Evolutionary conservation across 805 yeast species (phyloP).

Genomic region (Sugiyamaella americana): DNA sequence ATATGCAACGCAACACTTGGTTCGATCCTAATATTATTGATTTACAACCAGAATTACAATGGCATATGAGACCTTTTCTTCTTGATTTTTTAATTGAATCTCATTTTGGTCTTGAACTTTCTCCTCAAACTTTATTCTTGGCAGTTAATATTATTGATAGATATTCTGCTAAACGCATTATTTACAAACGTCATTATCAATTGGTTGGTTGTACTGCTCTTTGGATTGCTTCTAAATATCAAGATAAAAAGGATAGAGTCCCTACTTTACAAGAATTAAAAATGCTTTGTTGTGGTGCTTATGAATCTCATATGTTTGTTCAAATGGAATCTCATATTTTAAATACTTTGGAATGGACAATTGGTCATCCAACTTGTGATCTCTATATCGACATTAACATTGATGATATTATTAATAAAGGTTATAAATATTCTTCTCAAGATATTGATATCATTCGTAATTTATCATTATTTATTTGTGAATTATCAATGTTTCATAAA

Average conservation of each 20-base stretch:
- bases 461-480: conserved; percentile 33
- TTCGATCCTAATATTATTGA: conserved; percentile 63
- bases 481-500: conserved; percentile 31
- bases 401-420: conserved; percentile 14
- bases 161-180: conserved; percentile 82
- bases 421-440: conserved; percentile 16
- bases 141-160: conserved; percentile 79
- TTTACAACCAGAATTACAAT: conserved; percentile 82
- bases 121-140: conserved; percentile 60
- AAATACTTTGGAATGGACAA: conserved; percentile 64
- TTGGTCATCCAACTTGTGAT: conserved; percentile 55
- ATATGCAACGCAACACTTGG: conserved; percentile 30
- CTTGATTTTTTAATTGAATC: conserved; percentile 73
- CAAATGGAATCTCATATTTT: conserved; percentile 77
- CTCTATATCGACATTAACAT: conserved; percentile 36
- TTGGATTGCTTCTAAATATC: conserved; percentile 88
- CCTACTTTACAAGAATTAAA: conserved; percentile 70
- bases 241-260: conserved; percentile 65
- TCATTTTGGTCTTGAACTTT: conserved; percentile 54
- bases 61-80: conserved; percentile 64
- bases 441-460: conserved; percentile 14
- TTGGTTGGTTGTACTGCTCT: conserved; percentile 85
- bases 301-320: conserved; percentile 52
- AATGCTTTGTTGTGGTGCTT: conserved; percentile 61
- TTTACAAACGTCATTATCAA: conserved; percentile 80